Conservation (phyloP, 305 asterid genomes). For the Rubia tinctorum region DNA sequence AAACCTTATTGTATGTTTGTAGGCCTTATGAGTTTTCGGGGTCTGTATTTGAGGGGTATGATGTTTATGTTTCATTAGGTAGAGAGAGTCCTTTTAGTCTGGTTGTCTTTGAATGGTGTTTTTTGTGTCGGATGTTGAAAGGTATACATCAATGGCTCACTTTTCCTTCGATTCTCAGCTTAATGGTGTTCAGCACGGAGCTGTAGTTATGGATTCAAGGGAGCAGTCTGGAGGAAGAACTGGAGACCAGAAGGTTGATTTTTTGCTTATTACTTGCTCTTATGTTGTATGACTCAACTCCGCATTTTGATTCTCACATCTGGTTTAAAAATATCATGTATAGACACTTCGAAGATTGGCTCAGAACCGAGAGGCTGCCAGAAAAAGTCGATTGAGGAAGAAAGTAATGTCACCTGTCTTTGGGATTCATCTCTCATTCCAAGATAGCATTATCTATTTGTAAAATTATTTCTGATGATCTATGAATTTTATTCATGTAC, state of each 20-base stretch:
- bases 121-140: too few relatives aligned
- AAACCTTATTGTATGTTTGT: too few relatives aligned
- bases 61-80: not conserved
- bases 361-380: conserved; percentile 98
- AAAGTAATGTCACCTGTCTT: conserved; percentile 39
- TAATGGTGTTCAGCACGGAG: conserved; percentile 44
- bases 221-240: conserved; percentile 46
- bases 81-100: not conserved
- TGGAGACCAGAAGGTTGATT: conserved; percentile 80
- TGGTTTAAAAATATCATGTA: conserved; percentile 16
- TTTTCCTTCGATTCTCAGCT: conserved; percentile 38
- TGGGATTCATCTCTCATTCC: not conserved
- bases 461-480: conserved; percentile 18
- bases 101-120: too few relatives aligned
- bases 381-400: conserved; percentile 86
- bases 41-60: not conserved
- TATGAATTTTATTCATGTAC: conserved; percentile 21
- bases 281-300: not conserved
- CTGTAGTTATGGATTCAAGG: conserved; percentile 47
- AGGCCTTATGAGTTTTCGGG: too few relatives aligned
- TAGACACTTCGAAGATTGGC: conserved; percentile 86
- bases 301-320: not conserved
- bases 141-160: not conserved
- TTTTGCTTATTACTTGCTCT: not conserved
- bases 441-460: not conserved